phyloP scores from a whole-genome alignment of 371 early-diverging fungal species.

The Mucor irregularis region DNA sequence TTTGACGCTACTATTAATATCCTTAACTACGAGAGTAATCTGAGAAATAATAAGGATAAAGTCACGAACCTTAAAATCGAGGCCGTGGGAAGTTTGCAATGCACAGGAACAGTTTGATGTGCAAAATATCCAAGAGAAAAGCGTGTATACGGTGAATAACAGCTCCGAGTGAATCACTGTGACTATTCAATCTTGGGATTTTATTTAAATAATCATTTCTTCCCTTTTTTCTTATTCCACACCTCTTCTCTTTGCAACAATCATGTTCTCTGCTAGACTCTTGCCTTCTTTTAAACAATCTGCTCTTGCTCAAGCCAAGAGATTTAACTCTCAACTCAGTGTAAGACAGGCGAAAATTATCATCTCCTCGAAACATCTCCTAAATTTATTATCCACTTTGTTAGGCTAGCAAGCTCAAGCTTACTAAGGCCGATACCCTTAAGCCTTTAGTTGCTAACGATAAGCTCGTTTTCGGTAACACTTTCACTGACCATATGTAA shows the following conservation, averaged over 20 bases:
- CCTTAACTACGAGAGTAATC: too few relatives aligned
- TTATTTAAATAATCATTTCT: background rate
- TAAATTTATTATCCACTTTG: background rate
- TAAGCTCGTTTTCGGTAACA: conserved; percentile 84
- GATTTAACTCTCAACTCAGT: conserved; percentile 23
- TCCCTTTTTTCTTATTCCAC: background rate
- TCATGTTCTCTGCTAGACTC: conserved; percentile 18
- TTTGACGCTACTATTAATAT: too few relatives aligned
- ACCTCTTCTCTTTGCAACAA: background rate
- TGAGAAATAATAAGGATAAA: too few relatives aligned
- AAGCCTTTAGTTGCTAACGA: conserved; percentile 75
- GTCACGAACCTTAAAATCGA: background rate
- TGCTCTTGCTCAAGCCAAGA: conserved; percentile 16
- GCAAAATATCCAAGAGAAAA: background rate
- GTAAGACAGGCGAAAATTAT: too few relatives aligned
- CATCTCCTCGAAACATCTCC: background rate
- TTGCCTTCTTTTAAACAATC: conserved; percentile 6
- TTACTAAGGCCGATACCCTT: conserved; percentile 40
- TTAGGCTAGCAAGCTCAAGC: conserved; percentile 52
- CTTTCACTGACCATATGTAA: conserved; percentile 95
- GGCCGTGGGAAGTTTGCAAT: conserved; percentile 7
- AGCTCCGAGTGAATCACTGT: conserved; percentile 17
- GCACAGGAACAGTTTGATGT: too few relatives aligned
- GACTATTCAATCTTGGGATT: conserved; percentile 1
- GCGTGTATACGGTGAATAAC: background rate